A percentile compares a stretch with the other conserved stretches of the same genome.
Evolutionary conservation across 139 green algal genomes (phyloP).

Genomic region (Yamagishiella unicocca): DNA sequence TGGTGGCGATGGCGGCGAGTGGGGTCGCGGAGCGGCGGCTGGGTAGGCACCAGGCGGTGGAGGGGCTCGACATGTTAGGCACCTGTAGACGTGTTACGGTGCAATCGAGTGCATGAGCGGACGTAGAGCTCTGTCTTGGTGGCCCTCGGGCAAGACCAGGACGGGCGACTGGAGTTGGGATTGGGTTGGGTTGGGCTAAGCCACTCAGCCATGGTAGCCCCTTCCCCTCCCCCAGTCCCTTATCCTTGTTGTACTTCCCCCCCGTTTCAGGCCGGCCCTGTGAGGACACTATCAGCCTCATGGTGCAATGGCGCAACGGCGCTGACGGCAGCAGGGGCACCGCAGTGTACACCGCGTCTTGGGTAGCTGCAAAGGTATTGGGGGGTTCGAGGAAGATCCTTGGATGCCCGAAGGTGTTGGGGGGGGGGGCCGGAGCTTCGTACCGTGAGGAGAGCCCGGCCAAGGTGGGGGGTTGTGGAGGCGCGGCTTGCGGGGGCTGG

Average conservation of each 20-base stretch:
- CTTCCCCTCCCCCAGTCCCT: not conserved
- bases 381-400: no score
- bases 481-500: no score
- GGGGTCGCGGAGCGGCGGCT: slow-evolving; percentile 68
- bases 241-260: not conserved
- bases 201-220: not conserved
- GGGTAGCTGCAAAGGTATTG: slow-evolving; percentile 63
- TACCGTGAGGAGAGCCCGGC: no score
- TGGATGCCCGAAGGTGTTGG: no score
- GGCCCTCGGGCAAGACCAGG: no score
- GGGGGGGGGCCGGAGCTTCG: no score
- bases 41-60: slow-evolving; percentile 2
- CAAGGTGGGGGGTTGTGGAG: no score
- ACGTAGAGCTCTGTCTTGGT: no score
- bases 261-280: slow-evolving; percentile 37
- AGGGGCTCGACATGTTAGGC: no score
- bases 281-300: slow-evolving; percentile 82
- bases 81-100: no score
- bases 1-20: slow-evolving; percentile 66
- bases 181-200: slow-evolving; percentile 47
- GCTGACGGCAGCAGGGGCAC: slow-evolving; percentile 46
- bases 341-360: slow-evolving; percentile 70
- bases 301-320: slow-evolving; percentile 58
- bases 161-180: not conserved
- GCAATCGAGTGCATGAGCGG: no score